Base-by-base conservation (phyloP, 208 protist species). In the Leishmania turanica region DNA sequence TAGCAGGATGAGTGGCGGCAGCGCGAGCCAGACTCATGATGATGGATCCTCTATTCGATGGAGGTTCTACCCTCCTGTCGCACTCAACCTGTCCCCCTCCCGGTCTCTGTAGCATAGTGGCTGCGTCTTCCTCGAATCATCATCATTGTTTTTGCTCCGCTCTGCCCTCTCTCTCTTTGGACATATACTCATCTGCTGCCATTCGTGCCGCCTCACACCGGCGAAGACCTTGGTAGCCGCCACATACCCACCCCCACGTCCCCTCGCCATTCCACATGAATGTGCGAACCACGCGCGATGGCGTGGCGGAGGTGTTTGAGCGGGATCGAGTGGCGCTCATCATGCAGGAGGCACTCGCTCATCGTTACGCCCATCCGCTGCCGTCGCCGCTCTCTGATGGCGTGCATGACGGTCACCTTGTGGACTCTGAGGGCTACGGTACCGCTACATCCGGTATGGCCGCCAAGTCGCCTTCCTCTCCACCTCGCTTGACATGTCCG, bases 281-380 rank as follows among this genome's bases (percentile, higher is more conserved):
- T 49, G 83, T 83, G 47, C 85, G 88, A 53, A 47, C 64, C 19
- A 83, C 78, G 24, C 86, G 88, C 27, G 88, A 91, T 73, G 88
- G 88, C 6, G 83, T 91, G 27, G 72, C 81, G 65, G 77, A 86
- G 65, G 77, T 77, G 37, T 91, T 91, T 45, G 42, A 72, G 17
- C 19, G 21, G 6, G 37, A 65, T 70, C 49, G 70, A 24, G 77
- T 79, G 37, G 47, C 69, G 11, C 40, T 9, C 15, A 70, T 80
- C 31, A 82, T 84, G 79, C 64, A 84, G 37, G 15, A 82, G 56
- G 82, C 75, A 3, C 54, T 82, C 6, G 5, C 49, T 0, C 24
- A 78, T 6, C 77, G 75, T 54, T 86, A 82, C 42, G 6, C 58
- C 31, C 21, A 62, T 11, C 45, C 62, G 0, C 4, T 64, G 9